Evolutionary conservation across 1,139 yeast genomes (phyloP), one percentile per base, ranked within the genome.

Genomic region (Spencermartinsiella ligniputridi): DNA sequence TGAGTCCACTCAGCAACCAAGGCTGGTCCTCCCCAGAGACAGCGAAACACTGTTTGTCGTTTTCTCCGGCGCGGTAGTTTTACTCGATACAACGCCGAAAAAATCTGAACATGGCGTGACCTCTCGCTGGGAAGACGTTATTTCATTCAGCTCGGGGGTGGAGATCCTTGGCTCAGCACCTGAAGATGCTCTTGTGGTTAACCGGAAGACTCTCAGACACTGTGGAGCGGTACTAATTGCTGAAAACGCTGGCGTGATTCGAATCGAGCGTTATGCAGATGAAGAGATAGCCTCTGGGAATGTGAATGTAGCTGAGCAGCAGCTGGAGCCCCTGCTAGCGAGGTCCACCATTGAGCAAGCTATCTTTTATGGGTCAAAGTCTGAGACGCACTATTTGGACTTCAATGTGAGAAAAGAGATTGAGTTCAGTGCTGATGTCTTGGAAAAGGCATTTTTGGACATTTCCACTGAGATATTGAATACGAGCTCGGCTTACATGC

Each of bases 311-410:
- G 24, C 41, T 40, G 24, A 30, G 12, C 33, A 35, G 52, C 42
- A 46, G 2, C 47, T 57, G 19, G 60, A 54, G 29, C 51, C 70
- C 2, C 63, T 71, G 4, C 69, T 79, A 45, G 71, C 83, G 38
- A 83, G 82, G 58, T 76, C 88, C 0, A 88, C 80, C 52, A 75
- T 89, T 21, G 94, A 84, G 55, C 97, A 89, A 62, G 95, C 88
- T 0, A 77, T 89, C 1, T 83, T 80, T 55, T 83, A 72, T 54
- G 71, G 76, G 0, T 70, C 71, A 44, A 64, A 68, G 1, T 59
- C 60, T 3, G 61, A 57, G 16, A 45, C 42, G 55, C 78, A 68
- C 40, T 84, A 77, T 47, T 59, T 89, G 21, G 77, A 79, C 36
- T 88, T 87, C 61, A 74, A 76, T 53, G 60, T 76, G 37, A 67